Percentiles rank a stretch among this genome's conserved stretches.
phyloP scores from a whole-genome alignment of 148 eudicot species.

The Rhododendron ferrugineum region DNA sequence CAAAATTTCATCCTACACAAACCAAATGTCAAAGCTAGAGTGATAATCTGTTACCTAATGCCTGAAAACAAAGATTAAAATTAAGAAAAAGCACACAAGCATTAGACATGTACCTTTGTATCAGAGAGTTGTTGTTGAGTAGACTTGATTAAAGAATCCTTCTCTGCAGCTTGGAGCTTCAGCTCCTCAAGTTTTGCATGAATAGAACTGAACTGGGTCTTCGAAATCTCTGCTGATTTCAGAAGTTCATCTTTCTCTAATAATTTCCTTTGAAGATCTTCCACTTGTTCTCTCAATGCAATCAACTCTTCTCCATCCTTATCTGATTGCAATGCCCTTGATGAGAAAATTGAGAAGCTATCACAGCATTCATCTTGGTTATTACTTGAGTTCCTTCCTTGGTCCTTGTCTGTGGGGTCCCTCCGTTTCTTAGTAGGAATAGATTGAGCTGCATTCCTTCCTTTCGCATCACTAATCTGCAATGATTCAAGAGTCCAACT shows the following conservation, averaged over 20 bases:
- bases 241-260: slow-evolving; percentile 74
- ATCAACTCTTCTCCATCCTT: slow-evolving; percentile 65
- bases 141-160: slow-evolving; percentile 54
- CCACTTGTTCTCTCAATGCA: slow-evolving; percentile 65
- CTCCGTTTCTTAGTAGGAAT: slow-evolving; percentile 47
- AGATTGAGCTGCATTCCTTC: slow-evolving; percentile 53
- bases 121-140: slow-evolving; percentile 69
- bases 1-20: neutral
- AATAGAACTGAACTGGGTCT: slow-evolving; percentile 39
- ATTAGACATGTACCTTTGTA: slow-evolving; percentile 52
- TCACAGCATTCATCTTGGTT: slow-evolving; percentile 41
- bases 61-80: neutral
- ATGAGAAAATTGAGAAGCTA: slow-evolving; percentile 33
- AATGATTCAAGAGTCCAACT: slow-evolving; percentile 18
- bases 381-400: slow-evolving; percentile 30
- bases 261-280: slow-evolving; percentile 57
- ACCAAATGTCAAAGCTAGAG: neutral
- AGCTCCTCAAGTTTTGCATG: slow-evolving; percentile 56
- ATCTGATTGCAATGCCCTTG: slow-evolving; percentile 42
- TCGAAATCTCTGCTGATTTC: slow-evolving; percentile 49
- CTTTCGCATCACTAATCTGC: slow-evolving; percentile 40
- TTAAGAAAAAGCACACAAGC: neutral
- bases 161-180: slow-evolving; percentile 47
- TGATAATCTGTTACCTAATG: no score
- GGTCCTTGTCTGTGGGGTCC: slow-evolving; percentile 43